Conservation (phyloP, 257 asterid species). For the Salvia hispanica region DNA sequence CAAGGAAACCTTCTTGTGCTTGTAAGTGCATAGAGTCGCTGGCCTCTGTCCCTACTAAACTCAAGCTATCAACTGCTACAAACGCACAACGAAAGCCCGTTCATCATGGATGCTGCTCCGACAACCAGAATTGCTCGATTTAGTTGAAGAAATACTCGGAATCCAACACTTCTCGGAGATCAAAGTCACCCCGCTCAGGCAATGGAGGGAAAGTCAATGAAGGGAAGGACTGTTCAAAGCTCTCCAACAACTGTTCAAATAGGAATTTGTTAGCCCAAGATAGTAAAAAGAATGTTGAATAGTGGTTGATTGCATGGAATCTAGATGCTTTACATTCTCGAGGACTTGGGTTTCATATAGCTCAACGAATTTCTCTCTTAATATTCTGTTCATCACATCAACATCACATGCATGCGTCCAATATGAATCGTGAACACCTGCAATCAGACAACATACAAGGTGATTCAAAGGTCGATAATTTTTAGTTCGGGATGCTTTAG, state of each 20-base stretch:
- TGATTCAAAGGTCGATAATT: constrained; percentile 11
- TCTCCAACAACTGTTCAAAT: constrained; percentile 69
- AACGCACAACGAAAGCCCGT: background rate
- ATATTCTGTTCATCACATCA: constrained; percentile 69
- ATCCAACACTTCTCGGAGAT: constrained; percentile 71
- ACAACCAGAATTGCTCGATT: constrained; percentile 23
- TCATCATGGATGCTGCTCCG: background rate
- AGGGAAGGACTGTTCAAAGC: constrained; percentile 81
- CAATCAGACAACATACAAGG: constrained; percentile 26
- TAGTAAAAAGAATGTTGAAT: background rate
- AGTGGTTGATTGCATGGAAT: background rate
- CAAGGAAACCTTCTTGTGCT: constrained; percentile 5
- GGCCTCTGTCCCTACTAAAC: constrained; percentile 13
- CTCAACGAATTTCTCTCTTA: constrained; percentile 87
- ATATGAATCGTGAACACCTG: constrained; percentile 99
- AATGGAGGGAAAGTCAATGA: constrained; percentile 73
- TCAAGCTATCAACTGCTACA: constrained; percentile 20
- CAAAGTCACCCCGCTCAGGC: constrained; percentile 89
- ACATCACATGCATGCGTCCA: constrained; percentile 99
- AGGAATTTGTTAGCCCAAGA: constrained; percentile 27
- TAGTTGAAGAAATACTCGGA: constrained; percentile 94
- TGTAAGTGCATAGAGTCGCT: constrained; percentile 28
- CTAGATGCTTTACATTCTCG: constrained; percentile 64
- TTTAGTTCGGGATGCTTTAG: constrained; percentile 19
- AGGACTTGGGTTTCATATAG: constrained; percentile 81